Base-by-base conservation (phyloP, 1,139 yeast species). In the Diutina rugosa region DNA sequence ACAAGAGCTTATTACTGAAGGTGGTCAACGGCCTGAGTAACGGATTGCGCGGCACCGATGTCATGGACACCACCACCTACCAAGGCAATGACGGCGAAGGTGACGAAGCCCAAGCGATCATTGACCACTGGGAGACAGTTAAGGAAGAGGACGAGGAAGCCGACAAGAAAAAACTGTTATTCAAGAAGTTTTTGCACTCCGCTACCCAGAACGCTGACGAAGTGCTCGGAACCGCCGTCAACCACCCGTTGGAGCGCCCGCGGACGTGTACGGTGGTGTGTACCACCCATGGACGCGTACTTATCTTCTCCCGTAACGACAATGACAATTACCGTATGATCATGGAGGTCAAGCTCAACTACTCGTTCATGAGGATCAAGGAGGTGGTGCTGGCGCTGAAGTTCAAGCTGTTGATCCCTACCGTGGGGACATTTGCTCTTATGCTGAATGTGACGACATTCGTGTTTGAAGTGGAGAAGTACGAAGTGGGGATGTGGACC, bases 381-480 rank as follows among this genome's bases (percentile, higher is more conserved):
- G 89, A 84, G 64, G 72, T 81, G 28, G 71, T 80, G 6, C 66
- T 70, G 38, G 61, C 71, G 12, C 62, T 68, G 30, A 70, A 68
- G 59, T 67, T 70, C 46, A 70, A 65, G 58, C 70, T 72, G 63
- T 60, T 69, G 53, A 56, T 73, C 3, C 74, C 78, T 0, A 68
- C 73, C 3, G 69, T 77, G 0, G 83, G 82, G 0, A 62, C 78
- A 7, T 83, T 83, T 71, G 85, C 83, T 0, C 75, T 84, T n/a
- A 49, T 49, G 53, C 53, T 85, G 0, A 65, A 66, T 46, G 68
- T 66, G 6, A 70, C 78, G 2, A 73, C 85, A 0, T 74, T 79
- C 60, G 73, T 77, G 6, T 80, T 81, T 67, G 87, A 83, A 63
- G 84, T 78, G n/a, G 83, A 80, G 54, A 79, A 76, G 59, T 69